Base-by-base conservation (phyloP, 257 asterid genomes). In the Solanum peruvianum region DNA sequence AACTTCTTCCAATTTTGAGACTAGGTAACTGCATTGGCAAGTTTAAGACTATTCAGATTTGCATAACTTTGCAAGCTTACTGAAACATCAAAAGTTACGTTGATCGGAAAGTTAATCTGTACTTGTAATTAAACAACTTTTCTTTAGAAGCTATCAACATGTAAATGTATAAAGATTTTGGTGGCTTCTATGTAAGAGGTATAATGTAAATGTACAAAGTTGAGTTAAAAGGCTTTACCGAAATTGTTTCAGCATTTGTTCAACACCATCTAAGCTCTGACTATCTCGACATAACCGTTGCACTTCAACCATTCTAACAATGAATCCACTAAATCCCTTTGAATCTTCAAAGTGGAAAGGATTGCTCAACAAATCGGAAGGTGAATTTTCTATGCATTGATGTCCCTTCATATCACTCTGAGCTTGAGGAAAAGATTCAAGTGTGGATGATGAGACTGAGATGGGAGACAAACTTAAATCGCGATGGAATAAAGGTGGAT, bases 1-100 rank as follows among this genome's bases (percentile, higher is more conserved):
- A 37, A 94, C 92, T 87, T 89, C 88, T n/a, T 92, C 94, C 91
- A 97, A 35, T 39, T 87, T 88, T 0, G 95, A 91, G 88, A 95
- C 92, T 18, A 97, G 91, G 81, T 87, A 93, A 92, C 99, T 97
- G 95, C 86, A 92, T 70, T 66, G 72, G 25, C 56, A 69, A 47
- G 66, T 78, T 45, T 5, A 45, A 78, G 64, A 45, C 3, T 37
- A 20, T 39, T 44, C 64, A 77, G 16, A 25, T 9, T 44, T 44
- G 62, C 60, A 41, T 1, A 3, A 76, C 1, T 76, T 1, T n/a
- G 13, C 23, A 23, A 76, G 12, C 7, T 41, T n/a, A 41, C 0
- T 76, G 58, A 76, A 11, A 0, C 21, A 39, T 75, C 31, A 41
- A n/a, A 73, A 75, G 82, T 39, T 75, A 75, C 56, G 10, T 6